Evolutionary conservation across 108 stramenopile genomes (phyloP).

Genomic region (Pseudonitzschia delicatissima): DNA sequence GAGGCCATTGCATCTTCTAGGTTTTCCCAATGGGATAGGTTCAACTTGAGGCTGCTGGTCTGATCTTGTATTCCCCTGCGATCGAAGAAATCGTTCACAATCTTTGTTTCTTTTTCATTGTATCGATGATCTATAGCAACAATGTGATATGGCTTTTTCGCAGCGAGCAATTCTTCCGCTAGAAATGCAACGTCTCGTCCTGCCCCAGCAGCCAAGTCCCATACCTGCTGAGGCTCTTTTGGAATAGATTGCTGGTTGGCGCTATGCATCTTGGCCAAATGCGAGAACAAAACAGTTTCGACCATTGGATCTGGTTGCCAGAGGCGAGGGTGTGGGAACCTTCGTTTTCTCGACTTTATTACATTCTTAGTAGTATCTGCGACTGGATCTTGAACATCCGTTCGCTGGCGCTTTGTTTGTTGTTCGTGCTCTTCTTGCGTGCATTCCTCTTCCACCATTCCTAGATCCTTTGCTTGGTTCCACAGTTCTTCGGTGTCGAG

Average conservation of each 20-base stretch:
- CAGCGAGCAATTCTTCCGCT: constrained; percentile 61
- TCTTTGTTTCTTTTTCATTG: constrained; percentile 54
- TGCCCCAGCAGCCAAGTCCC: constrained; percentile 79
- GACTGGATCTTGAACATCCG: background rate
- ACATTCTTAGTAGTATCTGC: background rate
- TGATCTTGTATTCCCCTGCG: constrained; percentile 49
- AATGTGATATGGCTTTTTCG: constrained; percentile 27
- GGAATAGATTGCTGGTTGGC: background rate
- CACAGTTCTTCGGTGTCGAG: constrained; percentile 23
- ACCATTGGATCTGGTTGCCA: constrained; percentile 84
- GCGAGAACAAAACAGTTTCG: constrained; percentile 42
- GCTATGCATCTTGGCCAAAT: constrained; percentile 26
- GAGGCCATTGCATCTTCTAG: constrained; percentile 16
- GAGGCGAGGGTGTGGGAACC: constrained; percentile 47
- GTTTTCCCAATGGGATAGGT: constrained; percentile 45
- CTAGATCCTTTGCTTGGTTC: constrained; percentile 18
- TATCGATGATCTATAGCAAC: constrained; percentile 73
- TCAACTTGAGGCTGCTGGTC: constrained; percentile 37
- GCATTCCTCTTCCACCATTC: background rate
- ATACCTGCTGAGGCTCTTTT: constrained; percentile 26
- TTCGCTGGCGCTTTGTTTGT: background rate
- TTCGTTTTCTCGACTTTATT: background rate
- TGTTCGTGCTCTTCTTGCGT: background rate
- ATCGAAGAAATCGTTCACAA: constrained; percentile 56
- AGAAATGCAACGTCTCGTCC: constrained; percentile 80